Evolutionary conservation across 345 rosid species (phyloP), one percentile per base, ranked within the genome.

Genomic region (Salix purpurea): DNA sequence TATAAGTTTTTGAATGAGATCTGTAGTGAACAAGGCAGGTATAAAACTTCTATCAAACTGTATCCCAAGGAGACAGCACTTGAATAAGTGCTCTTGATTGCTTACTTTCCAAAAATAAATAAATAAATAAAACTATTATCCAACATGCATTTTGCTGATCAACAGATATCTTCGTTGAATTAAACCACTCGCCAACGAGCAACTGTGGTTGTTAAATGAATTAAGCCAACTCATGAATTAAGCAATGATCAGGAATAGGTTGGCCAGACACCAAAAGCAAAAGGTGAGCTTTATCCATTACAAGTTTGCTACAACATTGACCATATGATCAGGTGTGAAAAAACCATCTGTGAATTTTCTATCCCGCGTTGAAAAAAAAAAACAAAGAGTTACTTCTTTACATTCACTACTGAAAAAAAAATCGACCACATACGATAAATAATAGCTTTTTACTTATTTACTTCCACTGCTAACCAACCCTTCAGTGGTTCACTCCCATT

Each of bases 1-100:
- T 42, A 89, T 75, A 64, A 94, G 94, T 77, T 86, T 91, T 66
- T 79, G 81, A 68, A 91, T 75, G 16, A 92, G 78, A 79, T 84
- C 93, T 89, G 89, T 72, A 76, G 78, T 19, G 40, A 52, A 81
- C 16, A 65, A 67, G 23, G 36, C 44, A 61, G 65, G 44, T 14
- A 60, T 60, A 36, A 19, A 75, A 28, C 28, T 76, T 74, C 64
- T 36, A 58, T 78, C 81, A 83, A 48, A 79, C 30, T 42, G 21
- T 11, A 5, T 61, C 26, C 48, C 12, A 28, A 10, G 40, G 26
- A 3, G 12, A 10, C 14, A 42, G 30, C 2, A 30, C 21, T 6
- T 30, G 15, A 42, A 60, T 24, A 48, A 6, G 50, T 26, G 18
- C 75, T 56, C 23, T 46, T 44, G 36, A 69, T 24, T 4, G 39